Evolutionary conservation across 179 eudicot species (phyloP), one percentile per base, ranked within the genome.

Genomic region (Actinidia arguta): DNA sequence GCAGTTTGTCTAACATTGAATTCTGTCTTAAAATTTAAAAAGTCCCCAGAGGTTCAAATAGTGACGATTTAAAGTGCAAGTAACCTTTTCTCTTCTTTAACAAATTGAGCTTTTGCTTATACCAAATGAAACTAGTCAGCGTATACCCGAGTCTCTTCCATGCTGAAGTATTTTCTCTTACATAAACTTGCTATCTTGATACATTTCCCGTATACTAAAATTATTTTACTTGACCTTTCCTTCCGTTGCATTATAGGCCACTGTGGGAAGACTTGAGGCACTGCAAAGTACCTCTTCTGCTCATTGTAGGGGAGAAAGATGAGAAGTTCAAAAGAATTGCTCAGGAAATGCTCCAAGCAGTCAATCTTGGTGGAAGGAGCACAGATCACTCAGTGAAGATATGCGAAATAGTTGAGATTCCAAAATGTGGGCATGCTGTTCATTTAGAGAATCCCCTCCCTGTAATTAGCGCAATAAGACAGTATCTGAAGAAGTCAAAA

Each of bases 371-470:
- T 63, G 62, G 67, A 58, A 68, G 46, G 64, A 86, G 46, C 58
- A 51, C 8, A 27, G 64, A 85, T n/a, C 51, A 46, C 71, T 75
- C 81, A 31, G 54, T n/a, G n/a, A 42, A 56, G 25, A 56, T 22
- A 13, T 78, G 86, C 72, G 88, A 88, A 78, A 73, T 86, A 51
- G 87, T 88, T 16, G 93, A 92, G 82, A 87, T 95, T 84, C 94
- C 94, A 8, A 66, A 87, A 25, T 87, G 92, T 76, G 99, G 99
- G 31, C 99, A 97, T 87, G 99, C 98, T 84, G 97, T 88, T 69
- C 99, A 95, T 87, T 8, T 95, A 70, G 98, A 97, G 91, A 97
- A 93, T 84, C 98, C 99, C 36, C 94, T 97, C 56, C 88, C 90
- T 77, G 77, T 95, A 42, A 85, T 93, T 27, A 80, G 71, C 72